Evolutionary conservation across 2,329 filamentous ascomycete species (phyloP), one percentile per base, ranked within the genome.

Genomic region (Tolypocladium amazonense): DNA sequence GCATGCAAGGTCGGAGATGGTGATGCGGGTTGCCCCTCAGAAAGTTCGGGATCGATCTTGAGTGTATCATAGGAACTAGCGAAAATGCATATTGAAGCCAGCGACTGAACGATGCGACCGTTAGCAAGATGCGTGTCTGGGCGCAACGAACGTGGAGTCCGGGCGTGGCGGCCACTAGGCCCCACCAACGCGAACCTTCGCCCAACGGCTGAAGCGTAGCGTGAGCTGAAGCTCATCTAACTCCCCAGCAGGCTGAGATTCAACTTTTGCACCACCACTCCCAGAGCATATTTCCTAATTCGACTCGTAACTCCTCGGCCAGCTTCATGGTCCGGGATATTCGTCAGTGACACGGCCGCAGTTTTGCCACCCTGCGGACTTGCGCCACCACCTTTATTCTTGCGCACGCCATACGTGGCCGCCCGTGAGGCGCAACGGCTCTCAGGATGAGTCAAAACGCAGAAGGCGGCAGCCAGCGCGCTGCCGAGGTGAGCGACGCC

Each of bases 401-500:
- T 54, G 30, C 30, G 20, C 30, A 53, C 50, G 4, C 30, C 20
- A n/a, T 37, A 9, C 4, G 14, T 25, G n/a, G n/a, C 23, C 23
- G 20, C 9, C 27, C 27, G 18, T 2, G 5, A 18, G 1, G 25
- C 15, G 15, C 23, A 27, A 8, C 47, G 8, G 3, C 8, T 14
- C 8, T 18, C 12, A 12, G 1, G 23, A 58, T 58, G 56, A 50
- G 56, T 25, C 27, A 37, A 25, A 33, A 50, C 12, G 27, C 5
- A 3, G 56, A 60, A 18, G 61, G 43, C 11, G 69, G 67, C 7
- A 61, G 61, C 6, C 65, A 66, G 56, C 67, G 69, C 25, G 70
- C 70, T 0, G 53, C 63, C 9, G 69, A 70, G 8, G 58, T 71
- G 30, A 63, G 63, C 59, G 61, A 67, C 11, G 65, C 66, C 43